phyloP scores from a whole-genome alignment of 2,329 filamentous ascomycete species.

The Stemphylium lycopersici region DNA sequence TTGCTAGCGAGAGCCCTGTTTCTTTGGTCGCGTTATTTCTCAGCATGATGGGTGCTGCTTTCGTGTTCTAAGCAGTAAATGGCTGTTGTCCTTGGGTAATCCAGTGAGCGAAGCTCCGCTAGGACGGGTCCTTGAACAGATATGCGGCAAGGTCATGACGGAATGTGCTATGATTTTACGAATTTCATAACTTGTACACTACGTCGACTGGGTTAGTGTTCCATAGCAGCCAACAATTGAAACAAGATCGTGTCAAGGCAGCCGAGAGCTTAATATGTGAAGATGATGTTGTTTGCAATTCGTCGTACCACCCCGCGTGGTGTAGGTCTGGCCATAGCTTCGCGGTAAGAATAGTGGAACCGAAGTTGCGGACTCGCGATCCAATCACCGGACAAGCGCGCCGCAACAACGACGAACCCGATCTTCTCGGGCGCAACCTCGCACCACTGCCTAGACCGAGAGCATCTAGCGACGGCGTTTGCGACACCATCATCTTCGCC shows the following conservation, averaged over 20 bases:
- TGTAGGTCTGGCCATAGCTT: conserved; percentile 8
- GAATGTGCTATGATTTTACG: background rate
- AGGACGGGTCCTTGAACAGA: background rate
- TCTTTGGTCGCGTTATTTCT: conserved; percentile 12
- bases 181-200: background rate
- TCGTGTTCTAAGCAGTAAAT: conserved; percentile 6
- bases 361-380: conserved; percentile 22
- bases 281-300: background rate
- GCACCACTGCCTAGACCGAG: conserved; percentile 4
- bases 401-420: conserved; percentile 18
- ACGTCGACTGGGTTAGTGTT: background rate
- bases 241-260: background rate
- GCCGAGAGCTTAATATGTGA: background rate
- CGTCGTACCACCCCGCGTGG: background rate
- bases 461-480: background rate
- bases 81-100: background rate
- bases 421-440: conserved; percentile 5
- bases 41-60: conserved; percentile 8
- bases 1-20: conserved; percentile 4
- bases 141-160: background rate
- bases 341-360: conserved; percentile 13
- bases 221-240: background rate
- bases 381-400: conserved; percentile 24
- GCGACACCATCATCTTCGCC: background rate
- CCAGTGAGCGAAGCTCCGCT: background rate